Evolutionary conservation across 495 filamentous ascomycete species (phyloP).

Genomic region (Hyaloscypha variabilis): DNA sequence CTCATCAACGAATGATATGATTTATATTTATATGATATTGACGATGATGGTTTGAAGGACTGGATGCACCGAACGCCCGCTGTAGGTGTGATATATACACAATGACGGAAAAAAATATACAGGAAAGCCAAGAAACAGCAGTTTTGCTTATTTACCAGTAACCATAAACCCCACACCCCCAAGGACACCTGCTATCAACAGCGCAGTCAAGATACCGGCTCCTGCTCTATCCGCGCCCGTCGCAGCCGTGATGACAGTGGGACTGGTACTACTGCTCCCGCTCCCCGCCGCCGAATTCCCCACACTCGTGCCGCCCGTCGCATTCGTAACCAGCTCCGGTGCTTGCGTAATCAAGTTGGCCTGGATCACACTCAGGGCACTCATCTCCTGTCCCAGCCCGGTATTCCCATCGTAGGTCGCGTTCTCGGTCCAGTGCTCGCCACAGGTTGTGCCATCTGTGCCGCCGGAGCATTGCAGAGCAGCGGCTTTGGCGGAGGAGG

Average conservation of each 20-base stretch:
- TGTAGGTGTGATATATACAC: neutral
- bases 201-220: constrained; percentile 59
- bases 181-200: constrained; percentile 28
- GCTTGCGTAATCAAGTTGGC: constrained; percentile 48
- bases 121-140: neutral
- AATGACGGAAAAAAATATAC: neutral
- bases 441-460: constrained; percentile 59
- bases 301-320: constrained; percentile 71
- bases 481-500: constrained; percentile 65
- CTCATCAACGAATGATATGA: neutral
- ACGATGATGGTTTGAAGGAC: neutral
- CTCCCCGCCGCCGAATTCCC: constrained; percentile 50
- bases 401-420: constrained; percentile 53
- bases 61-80: neutral
- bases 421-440: constrained; percentile 66
- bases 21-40: neutral
- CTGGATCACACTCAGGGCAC: constrained; percentile 67
- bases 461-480: constrained; percentile 67
- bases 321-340: constrained; percentile 58
- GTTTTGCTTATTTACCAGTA: neutral
- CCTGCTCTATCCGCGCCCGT: constrained; percentile 58
- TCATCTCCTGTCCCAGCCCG: constrained; percentile 70
- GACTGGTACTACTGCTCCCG: constrained; percentile 6
- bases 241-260: constrained; percentile 37
- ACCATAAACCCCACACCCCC: constrained; percentile 23